Percentiles rank a stretch among this genome's conserved stretches.
These are phyloP conservation scores for Kwoniella sp. DNA, from an alignment of 768 basidiomycete species.

Conservation along the genomic window DNA sequence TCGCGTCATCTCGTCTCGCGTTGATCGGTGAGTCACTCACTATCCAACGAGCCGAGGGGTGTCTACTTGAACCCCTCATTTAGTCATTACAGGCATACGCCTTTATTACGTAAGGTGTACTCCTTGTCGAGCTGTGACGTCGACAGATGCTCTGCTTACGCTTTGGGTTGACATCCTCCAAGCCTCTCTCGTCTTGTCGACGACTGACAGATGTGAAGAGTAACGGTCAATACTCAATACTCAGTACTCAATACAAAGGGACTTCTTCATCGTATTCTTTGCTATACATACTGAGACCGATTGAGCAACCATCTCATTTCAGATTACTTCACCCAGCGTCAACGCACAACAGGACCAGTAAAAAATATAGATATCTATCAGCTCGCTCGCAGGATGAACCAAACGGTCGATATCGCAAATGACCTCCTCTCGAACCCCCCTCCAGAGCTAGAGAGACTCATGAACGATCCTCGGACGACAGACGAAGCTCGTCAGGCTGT, in stretches of 20 bases:
- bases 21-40: too few relatives aligned
- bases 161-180: neutral
- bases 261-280: too few relatives aligned
- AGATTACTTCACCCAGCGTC: too few relatives aligned
- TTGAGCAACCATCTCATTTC: too few relatives aligned
- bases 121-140: neutral
- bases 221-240: neutral
- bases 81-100: too few relatives aligned
- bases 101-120: too few relatives aligned
- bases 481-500: constrained; percentile 41
- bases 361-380: too few relatives aligned
- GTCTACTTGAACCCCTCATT: too few relatives aligned
- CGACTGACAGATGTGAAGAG: too few relatives aligned
- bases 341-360: too few relatives aligned
- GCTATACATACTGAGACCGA: too few relatives aligned
- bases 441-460: constrained; percentile 40
- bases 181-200: neutral
- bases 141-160: neutral
- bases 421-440: constrained; percentile 43
- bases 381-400: constrained; percentile 48
- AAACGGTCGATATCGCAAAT: constrained; percentile 39
- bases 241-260: neutral
- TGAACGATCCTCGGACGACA: constrained; percentile 42
- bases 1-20: neutral
- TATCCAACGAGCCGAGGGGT: too few relatives aligned